Evolutionary conservation across 2,329 filamentous ascomycete species (phyloP), one percentile per base, ranked within the genome.

Genomic region (Thermomyces lanuginosus): DNA sequence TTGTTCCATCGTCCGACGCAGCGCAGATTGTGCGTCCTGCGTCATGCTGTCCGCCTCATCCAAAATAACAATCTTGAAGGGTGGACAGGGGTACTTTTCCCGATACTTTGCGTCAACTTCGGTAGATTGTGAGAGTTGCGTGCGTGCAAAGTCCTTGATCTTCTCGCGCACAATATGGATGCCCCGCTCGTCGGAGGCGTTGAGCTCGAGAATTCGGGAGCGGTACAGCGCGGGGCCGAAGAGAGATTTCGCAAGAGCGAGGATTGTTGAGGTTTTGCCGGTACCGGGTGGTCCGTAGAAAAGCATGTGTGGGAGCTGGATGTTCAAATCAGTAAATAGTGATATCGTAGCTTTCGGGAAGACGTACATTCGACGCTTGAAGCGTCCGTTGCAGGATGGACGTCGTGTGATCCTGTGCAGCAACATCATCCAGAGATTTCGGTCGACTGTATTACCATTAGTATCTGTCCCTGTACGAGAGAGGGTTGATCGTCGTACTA

Each of bases 11-110:
- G 89, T 98, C 29, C 91, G 69, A 38, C 89, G 69, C 31, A 98
- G 63, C 4, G 91, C 89, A 33, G 74, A 80, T 60, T 98, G 89
- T 8, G 89, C 89, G 56, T 98, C 91, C 53, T 95, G 86, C 20
- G 89, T 98, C 86, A 99, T 95, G 40, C 78, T 89, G 52, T 99
- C 89, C 40, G 89, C 89, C 60, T 98, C 89, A 55, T 98, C 89
- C 33, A 99, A 72, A 34, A 99, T 82, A 48, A 98, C 86, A 49
- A 99, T 92, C 61, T 98, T 99, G 64, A 93, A 98, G 0, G 89
- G 89, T 12, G 89, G 89, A 49, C 86, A 95, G 0, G 89, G 84
- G 45, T 92, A 93, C 46, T 75, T 60, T 34, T 66, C 61, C 23
- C 62, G 48, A 39, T 73, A 73, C 26, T 63, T 56, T 59, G 79